Base-by-base conservation (phyloP, 2,329 filamentous ascomycete genomes). In the Xylariomycetidae sp. region DNA sequence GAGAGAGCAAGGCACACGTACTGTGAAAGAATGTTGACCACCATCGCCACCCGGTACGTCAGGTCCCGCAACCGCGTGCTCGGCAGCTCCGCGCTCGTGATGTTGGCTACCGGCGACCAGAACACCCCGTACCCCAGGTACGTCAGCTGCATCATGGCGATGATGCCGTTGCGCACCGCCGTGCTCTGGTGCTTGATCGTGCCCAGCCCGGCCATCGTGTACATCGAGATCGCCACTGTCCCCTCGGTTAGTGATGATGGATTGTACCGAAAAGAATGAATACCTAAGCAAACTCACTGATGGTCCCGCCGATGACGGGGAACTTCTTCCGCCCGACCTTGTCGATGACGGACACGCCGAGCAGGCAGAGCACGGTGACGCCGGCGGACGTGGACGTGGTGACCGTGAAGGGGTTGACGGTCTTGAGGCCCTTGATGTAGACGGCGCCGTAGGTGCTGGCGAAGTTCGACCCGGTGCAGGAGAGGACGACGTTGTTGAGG, bases 51-150 rank as follows among this genome's bases (percentile, higher is more conserved):
- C 9, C 51, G 49, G 12, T 49, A 48, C 10, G 56, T 54, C 25
- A 54, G 28, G 40, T 64, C 53, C 25, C 54, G 44, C 17, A 60
- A 43, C 34, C 50, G 43, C 31, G 43, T 37, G 10, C 54, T 50
- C 1, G 57, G 52, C 3, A 63, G 36, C 33, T 61, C 59, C 4
- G 58, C 55, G 1, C 52, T 49, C 19, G 63, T 45, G 17, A 60
- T 57, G 32, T 64, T 58, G 2, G 51, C 48, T 0, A 58, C 34
- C 4, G 57, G 59, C 3, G 50, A 59, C 54, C 57, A 64, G 10
- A 50, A 56, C 2, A 57, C 41, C 19, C 39, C 44, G 38, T 54
- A 59, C 13, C 53, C 53, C 22, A 54, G 38, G 18, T 33, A 40
- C 20, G 52, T 59, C 4, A 64, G 19, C n/a, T 46, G 49, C 25